These are phyloP conservation scores for Arctium minus DNA, from an alignment of 129 eudicot genomes.

Conservation along the genomic window DNA sequence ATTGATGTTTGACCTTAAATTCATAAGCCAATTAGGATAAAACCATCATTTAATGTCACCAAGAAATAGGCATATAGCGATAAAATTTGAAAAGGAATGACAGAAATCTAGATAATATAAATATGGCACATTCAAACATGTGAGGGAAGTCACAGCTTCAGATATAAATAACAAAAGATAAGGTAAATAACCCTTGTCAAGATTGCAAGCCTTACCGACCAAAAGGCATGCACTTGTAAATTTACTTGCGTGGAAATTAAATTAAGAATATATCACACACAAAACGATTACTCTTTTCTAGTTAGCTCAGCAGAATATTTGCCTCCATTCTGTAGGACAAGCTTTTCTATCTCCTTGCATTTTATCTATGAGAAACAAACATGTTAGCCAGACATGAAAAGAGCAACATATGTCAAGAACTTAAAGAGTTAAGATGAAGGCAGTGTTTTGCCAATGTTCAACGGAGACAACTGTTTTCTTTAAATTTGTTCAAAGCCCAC, in stretches of 20 bases:
- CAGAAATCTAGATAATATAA: too few relatives aligned
- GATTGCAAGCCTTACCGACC: not conserved
- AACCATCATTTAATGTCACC: too few relatives aligned
- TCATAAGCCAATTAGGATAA: too few relatives aligned
- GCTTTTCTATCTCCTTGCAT: constrained; percentile 73
- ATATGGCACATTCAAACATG: not conserved
- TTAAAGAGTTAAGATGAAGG: not conserved
- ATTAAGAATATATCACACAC: constrained; percentile 86
- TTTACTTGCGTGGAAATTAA: not conserved
- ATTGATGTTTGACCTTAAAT: too few relatives aligned
- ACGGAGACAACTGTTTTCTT: constrained; percentile 78
- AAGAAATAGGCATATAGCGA: too few relatives aligned
- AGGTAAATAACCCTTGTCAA: not conserved
- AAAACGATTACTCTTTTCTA: constrained; percentile 70
- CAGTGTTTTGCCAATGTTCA: not conserved
- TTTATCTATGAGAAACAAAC: constrained; percentile 35
- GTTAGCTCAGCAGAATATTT: constrained; percentile 88
- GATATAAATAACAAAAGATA: too few relatives aligned
- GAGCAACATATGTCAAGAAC: constrained; percentile 1
- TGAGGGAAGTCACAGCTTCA: too few relatives aligned
- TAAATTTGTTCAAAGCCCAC: constrained; percentile 72
- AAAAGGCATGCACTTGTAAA: not conserved
- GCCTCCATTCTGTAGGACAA: constrained; percentile 77
- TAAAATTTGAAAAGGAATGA: too few relatives aligned
- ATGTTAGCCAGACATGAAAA: constrained; percentile 10